Percentiles rank a stretch among this genome's conserved stretches.
Evolutionary conservation across 169 alveolate species (phyloP).

Genomic region (Plasmodium gaboni): DNA sequence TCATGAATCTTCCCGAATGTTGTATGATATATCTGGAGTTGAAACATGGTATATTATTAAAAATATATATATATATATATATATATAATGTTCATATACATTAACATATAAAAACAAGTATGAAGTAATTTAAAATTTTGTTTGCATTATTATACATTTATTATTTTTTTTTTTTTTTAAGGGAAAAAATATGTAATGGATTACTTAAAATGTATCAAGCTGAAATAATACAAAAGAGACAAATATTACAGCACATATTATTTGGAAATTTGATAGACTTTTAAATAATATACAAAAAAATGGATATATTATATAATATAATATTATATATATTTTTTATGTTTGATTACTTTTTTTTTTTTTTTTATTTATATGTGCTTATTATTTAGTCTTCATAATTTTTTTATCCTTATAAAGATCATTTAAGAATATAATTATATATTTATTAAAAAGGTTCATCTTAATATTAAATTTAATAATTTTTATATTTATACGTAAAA

Average conservation of each 20-base stretch:
- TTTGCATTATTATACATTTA: constrained; percentile 72
- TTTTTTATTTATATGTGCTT: not conserved
- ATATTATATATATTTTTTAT: not conserved
- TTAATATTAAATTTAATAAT: not conserved
- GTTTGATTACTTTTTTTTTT: not conserved
- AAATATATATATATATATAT: not conserved
- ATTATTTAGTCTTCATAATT: too few species aligned
- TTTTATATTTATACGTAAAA: not conserved
- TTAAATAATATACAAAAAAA: not conserved
- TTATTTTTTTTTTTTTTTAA: constrained; percentile 67
- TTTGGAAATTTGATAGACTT: constrained; percentile 91
- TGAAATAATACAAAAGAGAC: constrained; percentile 92
- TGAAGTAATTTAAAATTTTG: not conserved
- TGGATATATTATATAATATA: not conserved
- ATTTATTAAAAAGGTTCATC: not conserved
- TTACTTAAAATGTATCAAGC: constrained; percentile 94
- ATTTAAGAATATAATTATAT: not conserved
- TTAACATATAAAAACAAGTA: not conserved
- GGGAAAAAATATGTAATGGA: constrained; percentile 91
- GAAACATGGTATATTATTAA: constrained; percentile 77
- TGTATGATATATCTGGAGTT: constrained; percentile 92
- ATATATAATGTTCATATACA: not conserved
- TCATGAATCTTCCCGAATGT: constrained; percentile 94
- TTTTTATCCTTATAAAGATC: not conserved
- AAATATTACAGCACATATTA: constrained; percentile 92